phyloP scores from a whole-genome alignment of 257 asterid genomes.

The Nicotiana knightiana region DNA sequence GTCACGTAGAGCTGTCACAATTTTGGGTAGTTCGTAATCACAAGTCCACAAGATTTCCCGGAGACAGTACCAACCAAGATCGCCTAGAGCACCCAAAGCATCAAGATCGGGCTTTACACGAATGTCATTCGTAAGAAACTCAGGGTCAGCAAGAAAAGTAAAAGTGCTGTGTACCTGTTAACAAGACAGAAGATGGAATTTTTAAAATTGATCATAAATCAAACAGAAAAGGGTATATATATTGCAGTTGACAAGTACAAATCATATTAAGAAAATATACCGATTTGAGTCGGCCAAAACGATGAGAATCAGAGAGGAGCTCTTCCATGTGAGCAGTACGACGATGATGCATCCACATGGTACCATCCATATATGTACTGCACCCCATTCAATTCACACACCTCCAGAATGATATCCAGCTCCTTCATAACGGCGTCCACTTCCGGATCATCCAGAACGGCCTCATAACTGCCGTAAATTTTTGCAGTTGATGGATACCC shows the following conservation, averaged over 20 bases:
- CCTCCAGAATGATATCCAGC: slow-evolving; percentile 31
- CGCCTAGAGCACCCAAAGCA: slow-evolving; percentile 73
- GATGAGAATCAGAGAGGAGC: slow-evolving; percentile 35
- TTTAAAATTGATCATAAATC: too few species aligned
- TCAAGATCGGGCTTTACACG: slow-evolving; percentile 70
- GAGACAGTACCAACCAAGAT: slow-evolving; percentile 68
- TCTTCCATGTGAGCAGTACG: slow-evolving; percentile 39
- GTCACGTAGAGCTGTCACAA: slow-evolving; percentile 41
- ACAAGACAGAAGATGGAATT: neutral
- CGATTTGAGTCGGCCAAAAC: slow-evolving; percentile 54
- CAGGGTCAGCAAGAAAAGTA: slow-evolving; percentile 25
- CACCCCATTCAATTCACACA: slow-evolving; percentile 54
- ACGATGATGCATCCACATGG: slow-evolving; percentile 83
- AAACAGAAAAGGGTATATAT: too few species aligned
- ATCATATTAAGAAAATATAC: slow-evolving; percentile 16
- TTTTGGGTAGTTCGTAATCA: slow-evolving; percentile 50
- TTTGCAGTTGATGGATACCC: slow-evolving; percentile 25
- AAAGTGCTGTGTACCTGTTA: slow-evolving; percentile 46
- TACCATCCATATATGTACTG: slow-evolving; percentile 55
- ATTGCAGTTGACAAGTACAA: too few species aligned
- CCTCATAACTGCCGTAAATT: slow-evolving; percentile 37
- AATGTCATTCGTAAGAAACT: slow-evolving; percentile 52
- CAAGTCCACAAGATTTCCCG: slow-evolving; percentile 68
- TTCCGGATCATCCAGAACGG: slow-evolving; percentile 35
- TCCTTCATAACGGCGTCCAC: slow-evolving; percentile 40